Conservation (phyloP, 768 basidiomycete species). For the Nidularia pulvinata region DNA sequence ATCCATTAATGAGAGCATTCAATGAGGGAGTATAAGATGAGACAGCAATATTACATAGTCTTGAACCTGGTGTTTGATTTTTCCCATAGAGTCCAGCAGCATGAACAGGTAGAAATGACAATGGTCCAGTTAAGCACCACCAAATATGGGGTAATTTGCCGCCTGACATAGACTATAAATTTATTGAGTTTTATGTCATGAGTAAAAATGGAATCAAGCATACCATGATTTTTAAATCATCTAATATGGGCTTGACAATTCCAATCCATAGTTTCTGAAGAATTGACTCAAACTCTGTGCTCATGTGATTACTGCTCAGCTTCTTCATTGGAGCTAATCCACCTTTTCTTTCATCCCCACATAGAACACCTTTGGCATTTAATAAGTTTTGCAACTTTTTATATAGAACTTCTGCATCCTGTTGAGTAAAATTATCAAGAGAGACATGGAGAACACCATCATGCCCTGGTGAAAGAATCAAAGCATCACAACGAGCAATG, state of each 20-base stretch:
- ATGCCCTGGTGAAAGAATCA: slow-evolving; percentile 12
- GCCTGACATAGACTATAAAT: background rate
- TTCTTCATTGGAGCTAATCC: too few relatives aligned
- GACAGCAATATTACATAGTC: slow-evolving; percentile 8
- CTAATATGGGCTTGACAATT: slow-evolving; percentile 15
- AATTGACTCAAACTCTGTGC: too few relatives aligned
- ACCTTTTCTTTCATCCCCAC: too few relatives aligned
- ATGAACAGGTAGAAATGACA: slow-evolving; percentile 16
- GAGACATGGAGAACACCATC: too few relatives aligned
- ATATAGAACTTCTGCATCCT: too few relatives aligned
- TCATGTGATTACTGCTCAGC: too few relatives aligned
- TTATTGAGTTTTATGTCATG: background rate
- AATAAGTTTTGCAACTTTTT: too few relatives aligned
- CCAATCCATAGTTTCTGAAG: slow-evolving; percentile 9
- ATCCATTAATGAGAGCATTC: slow-evolving; percentile 5
- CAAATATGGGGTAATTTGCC: slow-evolving; percentile 4
- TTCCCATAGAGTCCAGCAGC: slow-evolving; percentile 12
- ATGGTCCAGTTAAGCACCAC: slow-evolving; percentile 14
- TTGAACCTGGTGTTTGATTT: slow-evolving; percentile 1
- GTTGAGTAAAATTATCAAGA: too few relatives aligned
- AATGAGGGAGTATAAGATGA: slow-evolving; percentile 20
- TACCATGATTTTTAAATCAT: slow-evolving; percentile 6
- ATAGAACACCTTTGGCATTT: too few relatives aligned
- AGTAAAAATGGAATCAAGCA: slow-evolving; percentile 1
- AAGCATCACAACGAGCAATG: slow-evolving; percentile 13